phyloP scores from a whole-genome alignment of 2,329 filamentous ascomycete species.

The Rasamsonia emersonii region DNA sequence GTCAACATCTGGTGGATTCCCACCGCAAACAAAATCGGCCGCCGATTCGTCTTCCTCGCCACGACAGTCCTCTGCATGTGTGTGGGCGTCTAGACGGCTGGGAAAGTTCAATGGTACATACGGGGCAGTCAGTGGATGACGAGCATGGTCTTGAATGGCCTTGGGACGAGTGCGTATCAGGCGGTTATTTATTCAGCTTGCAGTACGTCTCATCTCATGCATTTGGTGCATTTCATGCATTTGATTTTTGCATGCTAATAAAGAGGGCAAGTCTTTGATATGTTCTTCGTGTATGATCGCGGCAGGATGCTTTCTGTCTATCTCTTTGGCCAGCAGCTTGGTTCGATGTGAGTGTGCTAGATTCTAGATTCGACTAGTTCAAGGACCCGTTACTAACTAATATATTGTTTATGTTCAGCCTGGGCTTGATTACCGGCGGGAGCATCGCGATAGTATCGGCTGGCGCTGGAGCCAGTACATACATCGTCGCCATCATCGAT shows the following conservation, averaged over 20 bases:
- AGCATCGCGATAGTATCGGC: conserved; percentile 25
- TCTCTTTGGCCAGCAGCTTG: conserved; percentile 33
- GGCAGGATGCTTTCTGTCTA: conserved; percentile 30
- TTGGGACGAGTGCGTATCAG: conserved; percentile 30
- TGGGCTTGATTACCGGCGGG: conserved; percentile 30
- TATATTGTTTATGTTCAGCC: too few species aligned
- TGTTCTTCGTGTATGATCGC: conserved; percentile 32
- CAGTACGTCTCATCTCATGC: conserved; percentile 13
- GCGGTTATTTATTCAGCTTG: conserved; percentile 33
- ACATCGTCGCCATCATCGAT: conserved; percentile 25
- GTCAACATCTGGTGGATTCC: conserved; percentile 34
- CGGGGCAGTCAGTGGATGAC: conserved; percentile 9
- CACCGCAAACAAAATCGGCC: conserved; percentile 25
- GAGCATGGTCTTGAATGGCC: conserved; percentile 24
- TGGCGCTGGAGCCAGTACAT: conserved; percentile 30
- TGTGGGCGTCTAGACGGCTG: conserved; percentile 24
- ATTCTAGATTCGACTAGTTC: too few species aligned
- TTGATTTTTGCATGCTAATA: too few species aligned
- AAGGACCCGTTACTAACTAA: too few species aligned
- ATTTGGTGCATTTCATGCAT: too few species aligned
- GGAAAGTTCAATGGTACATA: conserved; percentile 24
- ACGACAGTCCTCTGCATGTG: conserved; percentile 23
- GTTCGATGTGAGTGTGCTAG: too few species aligned
- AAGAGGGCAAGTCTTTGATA: conserved; percentile 30
- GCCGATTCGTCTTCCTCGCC: conserved; percentile 27